These are phyloP conservation scores for Kalmanozyma brasiliensis DNA, from an alignment of 1,284 basidiomycete genomes.

Conservation along the genomic window DNA sequence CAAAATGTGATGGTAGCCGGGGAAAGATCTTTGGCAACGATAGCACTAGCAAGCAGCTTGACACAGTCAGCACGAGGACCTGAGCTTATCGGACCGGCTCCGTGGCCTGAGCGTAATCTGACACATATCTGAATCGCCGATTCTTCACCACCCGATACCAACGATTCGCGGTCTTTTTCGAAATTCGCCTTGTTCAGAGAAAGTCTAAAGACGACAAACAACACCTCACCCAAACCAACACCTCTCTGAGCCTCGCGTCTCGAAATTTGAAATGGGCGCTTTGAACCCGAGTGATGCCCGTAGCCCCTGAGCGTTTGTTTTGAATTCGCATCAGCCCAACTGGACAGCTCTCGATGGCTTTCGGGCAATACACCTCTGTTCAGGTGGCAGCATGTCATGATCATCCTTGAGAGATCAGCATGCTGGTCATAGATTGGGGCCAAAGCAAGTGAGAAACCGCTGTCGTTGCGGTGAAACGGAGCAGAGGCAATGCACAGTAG, in stretches of 20 bases:
- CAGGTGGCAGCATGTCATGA: too few species aligned
- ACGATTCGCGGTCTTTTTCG: neutral
- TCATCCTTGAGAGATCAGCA: neutral
- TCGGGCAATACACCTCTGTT: too few species aligned
- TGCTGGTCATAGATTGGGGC: neutral
- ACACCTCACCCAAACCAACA: neutral
- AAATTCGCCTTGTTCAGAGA: too few species aligned
- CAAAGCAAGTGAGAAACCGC: neutral
- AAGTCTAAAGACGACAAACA: neutral
- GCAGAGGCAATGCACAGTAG: constrained; percentile 25
- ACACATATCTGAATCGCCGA: neutral
- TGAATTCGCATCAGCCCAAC: constrained; percentile 21
- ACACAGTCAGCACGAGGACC: too few species aligned
- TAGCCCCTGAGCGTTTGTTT: constrained; percentile 32
- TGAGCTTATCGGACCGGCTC: too few species aligned
- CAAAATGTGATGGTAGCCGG: too few species aligned
- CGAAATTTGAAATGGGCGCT: neutral
- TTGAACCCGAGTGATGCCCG: too few species aligned
- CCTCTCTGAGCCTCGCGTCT: constrained; percentile 1
- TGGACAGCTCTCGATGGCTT: constrained; percentile 39
- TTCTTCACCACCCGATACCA: neutral
- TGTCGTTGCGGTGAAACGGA: neutral
- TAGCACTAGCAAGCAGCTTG: too few species aligned
- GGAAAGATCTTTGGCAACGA: too few species aligned
- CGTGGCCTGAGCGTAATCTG: too few species aligned